phyloP scores from a whole-genome alignment of 202 grass and related monocot species.

The Elaeis oleifera region DNA sequence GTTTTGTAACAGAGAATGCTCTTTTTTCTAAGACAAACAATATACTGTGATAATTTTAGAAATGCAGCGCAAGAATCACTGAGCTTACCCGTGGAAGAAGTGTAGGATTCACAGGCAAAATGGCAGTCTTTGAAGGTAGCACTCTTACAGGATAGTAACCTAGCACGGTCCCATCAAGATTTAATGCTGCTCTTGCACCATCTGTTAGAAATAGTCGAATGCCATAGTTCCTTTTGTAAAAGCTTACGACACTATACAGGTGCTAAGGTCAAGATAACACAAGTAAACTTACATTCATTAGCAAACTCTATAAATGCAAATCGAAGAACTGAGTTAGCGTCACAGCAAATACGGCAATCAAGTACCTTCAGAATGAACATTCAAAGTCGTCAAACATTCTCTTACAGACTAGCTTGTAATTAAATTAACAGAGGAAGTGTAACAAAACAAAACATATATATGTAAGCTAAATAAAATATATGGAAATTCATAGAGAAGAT shows the following conservation, averaged over 20 bases:
- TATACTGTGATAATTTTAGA: conserved; percentile 6
- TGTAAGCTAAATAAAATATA: too few relatives aligned
- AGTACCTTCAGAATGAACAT: conserved; percentile 31
- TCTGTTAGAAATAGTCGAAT: conserved; percentile 11
- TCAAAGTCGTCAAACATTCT: too few relatives aligned
- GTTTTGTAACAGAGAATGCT: neutral
- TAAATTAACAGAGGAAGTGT: too few relatives aligned
- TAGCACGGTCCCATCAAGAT: conserved; percentile 30
- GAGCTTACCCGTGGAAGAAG: conserved; percentile 45
- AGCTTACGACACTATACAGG: neutral
- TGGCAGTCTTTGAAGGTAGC: conserved; percentile 39
- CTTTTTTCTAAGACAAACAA: neutral
- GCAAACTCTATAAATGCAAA: conserved; percentile 46
- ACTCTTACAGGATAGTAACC: conserved; percentile 32
- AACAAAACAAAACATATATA: too few relatives aligned
- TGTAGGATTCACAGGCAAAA: conserved; percentile 37
- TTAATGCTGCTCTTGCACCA: conserved; percentile 32
- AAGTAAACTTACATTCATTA: conserved; percentile 27
- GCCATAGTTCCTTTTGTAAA: neutral
- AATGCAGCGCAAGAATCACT: neutral
- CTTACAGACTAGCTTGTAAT: too few relatives aligned
- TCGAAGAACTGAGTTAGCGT: conserved; percentile 21
- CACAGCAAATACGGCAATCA: conserved; percentile 47
- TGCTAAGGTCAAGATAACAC: neutral
- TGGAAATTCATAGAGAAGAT: too few relatives aligned